Evolutionary conservation across 106 monocot genomes (phyloP).

Genomic region (Phalaenopsis aphrodite): DNA sequence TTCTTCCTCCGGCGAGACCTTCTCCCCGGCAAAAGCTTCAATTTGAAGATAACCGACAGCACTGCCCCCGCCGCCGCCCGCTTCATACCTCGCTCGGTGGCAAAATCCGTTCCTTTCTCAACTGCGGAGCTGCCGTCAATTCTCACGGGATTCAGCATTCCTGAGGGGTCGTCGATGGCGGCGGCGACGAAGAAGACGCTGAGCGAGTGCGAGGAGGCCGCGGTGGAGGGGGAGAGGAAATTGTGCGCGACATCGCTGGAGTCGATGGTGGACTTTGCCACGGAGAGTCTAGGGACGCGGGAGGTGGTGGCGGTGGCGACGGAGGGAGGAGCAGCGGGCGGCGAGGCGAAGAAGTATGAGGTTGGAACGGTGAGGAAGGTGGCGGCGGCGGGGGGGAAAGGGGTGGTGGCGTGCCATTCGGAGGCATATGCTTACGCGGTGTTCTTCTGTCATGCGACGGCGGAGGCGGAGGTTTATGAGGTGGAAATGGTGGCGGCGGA

Average conservation of each 20-base stretch:
- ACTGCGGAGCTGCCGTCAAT: slow-evolving; percentile 31
- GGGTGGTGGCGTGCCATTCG: slow-evolving; percentile 58
- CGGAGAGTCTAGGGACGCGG: slow-evolving; percentile 17
- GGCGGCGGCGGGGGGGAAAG: slow-evolving; percentile 9
- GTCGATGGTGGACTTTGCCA: slow-evolving; percentile 75
- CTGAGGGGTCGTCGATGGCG: slow-evolving; percentile 25
- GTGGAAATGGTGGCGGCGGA: slow-evolving; percentile 38
- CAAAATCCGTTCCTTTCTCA: slow-evolving; percentile 54
- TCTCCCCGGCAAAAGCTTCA: slow-evolving; percentile 32
- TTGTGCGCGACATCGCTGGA: slow-evolving; percentile 70
- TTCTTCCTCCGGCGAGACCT: slow-evolving; percentile 64
- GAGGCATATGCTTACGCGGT: slow-evolving; percentile 52
- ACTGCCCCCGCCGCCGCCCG: background rate
- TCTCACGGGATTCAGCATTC: slow-evolving; percentile 28
- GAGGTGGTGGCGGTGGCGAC: background rate
- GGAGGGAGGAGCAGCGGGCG: slow-evolving; percentile 1
- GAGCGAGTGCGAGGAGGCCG: slow-evolving; percentile 31
- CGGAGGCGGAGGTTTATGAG: slow-evolving; percentile 17
- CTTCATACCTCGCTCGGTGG: slow-evolving; percentile 25
- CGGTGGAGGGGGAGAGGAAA: slow-evolving; percentile 28
- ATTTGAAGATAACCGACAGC: slow-evolving; percentile 30
- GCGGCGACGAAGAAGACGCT: slow-evolving; percentile 28
- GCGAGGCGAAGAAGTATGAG: slow-evolving; percentile 22
- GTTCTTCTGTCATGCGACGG: slow-evolving; percentile 54
- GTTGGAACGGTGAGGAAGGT: slow-evolving; percentile 6